Conservation (phyloP, 495 filamentous ascomycete genomes). For the Penicillium ochrochloron region DNA sequence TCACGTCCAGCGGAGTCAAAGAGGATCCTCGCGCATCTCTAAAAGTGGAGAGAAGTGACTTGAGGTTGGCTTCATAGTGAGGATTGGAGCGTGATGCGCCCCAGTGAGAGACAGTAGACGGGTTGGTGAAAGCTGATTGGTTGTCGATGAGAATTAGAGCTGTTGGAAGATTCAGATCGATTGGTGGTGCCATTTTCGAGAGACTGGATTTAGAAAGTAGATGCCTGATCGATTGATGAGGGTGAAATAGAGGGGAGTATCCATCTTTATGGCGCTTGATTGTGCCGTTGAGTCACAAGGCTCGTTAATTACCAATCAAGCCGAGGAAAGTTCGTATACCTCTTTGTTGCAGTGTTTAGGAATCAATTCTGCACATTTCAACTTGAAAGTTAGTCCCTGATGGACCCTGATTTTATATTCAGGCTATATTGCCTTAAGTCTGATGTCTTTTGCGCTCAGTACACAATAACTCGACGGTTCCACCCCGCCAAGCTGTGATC, state of each 20-base stretch:
- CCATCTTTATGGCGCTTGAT: slow-evolving; percentile 1
- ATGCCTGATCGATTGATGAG: not conserved
- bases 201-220: not conserved
- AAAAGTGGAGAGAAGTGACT: slow-evolving; percentile 47
- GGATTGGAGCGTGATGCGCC: slow-evolving; percentile 52
- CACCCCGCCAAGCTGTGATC: not conserved
- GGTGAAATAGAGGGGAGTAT: not conserved
- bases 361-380: not conserved
- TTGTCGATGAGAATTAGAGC: slow-evolving; percentile 64
- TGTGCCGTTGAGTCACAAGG: slow-evolving; percentile 11
- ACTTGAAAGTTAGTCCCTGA: not conserved
- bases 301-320: slow-evolving; percentile 11
- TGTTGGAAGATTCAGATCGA: slow-evolving; percentile 41
- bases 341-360: not conserved
- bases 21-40: slow-evolving; percentile 33
- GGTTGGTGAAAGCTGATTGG: slow-evolving; percentile 55
- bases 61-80: slow-evolving; percentile 48
- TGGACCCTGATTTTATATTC: not conserved
- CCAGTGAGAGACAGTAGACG: slow-evolving; percentile 39
- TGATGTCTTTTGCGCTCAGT: not conserved
- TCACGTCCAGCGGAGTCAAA: slow-evolving; percentile 38
- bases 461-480: not conserved
- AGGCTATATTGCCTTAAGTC: not conserved
- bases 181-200: slow-evolving; percentile 16
- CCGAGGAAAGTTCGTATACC: not conserved